These are phyloP conservation scores for Acacia confusa DNA, from an alignment of 306 rosid genomes.

Conservation along the genomic window DNA sequence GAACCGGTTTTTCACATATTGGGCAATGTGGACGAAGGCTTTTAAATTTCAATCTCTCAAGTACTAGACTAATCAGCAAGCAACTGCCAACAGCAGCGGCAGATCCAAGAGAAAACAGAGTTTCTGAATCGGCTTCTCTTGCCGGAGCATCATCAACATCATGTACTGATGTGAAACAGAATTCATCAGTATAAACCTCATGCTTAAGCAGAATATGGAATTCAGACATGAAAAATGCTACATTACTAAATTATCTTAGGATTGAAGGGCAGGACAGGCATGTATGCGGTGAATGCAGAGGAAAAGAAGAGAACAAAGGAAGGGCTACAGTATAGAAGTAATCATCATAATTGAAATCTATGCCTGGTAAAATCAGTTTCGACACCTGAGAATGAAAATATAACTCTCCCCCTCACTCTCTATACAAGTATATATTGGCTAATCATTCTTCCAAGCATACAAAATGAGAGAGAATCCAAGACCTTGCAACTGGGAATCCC, in stretches of 20 bases:
- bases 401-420: constrained; percentile 10
- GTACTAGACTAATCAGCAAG: neutral
- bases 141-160: neutral
- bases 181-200: neutral
- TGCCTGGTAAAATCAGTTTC: constrained; percentile 23
- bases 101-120: neutral
- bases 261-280: neutral
- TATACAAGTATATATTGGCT: neutral
- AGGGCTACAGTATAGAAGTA: constrained; percentile 2
- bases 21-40: neutral
- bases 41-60: neutral
- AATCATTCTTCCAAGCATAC: constrained; percentile 88
- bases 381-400: constrained; percentile 5
- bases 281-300: neutral
- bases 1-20: neutral
- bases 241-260: neutral
- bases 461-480: constrained; percentile 76
- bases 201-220: neutral
- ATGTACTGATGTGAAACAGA: neutral
- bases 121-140: neutral
- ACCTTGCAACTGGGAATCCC: constrained; percentile 57
- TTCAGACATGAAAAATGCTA: neutral
- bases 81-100: neutral
- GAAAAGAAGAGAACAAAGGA: neutral
- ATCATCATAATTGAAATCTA: constrained; percentile 29